Base-by-base conservation (phyloP, 345 rosid species). In the Raphanus sativus region DNA sequence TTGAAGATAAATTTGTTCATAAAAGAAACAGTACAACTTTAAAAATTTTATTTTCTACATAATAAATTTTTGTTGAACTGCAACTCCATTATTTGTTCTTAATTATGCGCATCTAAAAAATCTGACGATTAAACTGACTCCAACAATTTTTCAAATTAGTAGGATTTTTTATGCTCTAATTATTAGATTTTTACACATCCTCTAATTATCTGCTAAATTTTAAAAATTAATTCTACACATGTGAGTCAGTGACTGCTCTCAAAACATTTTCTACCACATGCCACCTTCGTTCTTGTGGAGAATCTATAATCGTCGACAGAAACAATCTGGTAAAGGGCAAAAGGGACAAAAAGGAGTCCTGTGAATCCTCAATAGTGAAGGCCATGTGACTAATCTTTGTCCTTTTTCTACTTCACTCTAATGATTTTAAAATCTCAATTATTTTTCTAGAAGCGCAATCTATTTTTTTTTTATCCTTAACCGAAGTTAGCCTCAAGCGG, bases 351-450 rank as follows among this genome's bases (percentile, higher is more conserved):
- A 62, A 13, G 21, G 65, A 25, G 66, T 40, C 33, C 65, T 55
- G 58, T 62, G 71, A 77, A 54, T 70, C 65, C 16, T 63, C 55
- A 63, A 21, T 32, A 61, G 40, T 34, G 74, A 52, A 34, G 21
- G 55, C 45, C 71, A 77, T 25, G 71, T 77, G 75, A 77, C 56
- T 77, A 70, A 70, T 77, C 34, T 70, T 62, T 76, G 80, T 77
- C 70, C 2, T 5, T 50, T 3, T 15, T 42, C 25, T 61, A 17
- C 25, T 4, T 42, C 50, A 40, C 34, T 38, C 16, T 28, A 33
- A 5, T n/a, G 29, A 42, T 17, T 34, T 17, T 29, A 6, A 34
- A 65, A 2, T 40, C 30, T 61, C 48, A 9, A 24, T 17, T 16
- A 2, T 11, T 17, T 16, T 38, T 25, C 33, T 62, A 45, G 60